A percentile compares a stretch with the other conserved stretches of the same genome.
Evolutionary conservation across 129 eudicot species (phyloP).

Genomic region (Smallanthus sonchifolius): DNA sequence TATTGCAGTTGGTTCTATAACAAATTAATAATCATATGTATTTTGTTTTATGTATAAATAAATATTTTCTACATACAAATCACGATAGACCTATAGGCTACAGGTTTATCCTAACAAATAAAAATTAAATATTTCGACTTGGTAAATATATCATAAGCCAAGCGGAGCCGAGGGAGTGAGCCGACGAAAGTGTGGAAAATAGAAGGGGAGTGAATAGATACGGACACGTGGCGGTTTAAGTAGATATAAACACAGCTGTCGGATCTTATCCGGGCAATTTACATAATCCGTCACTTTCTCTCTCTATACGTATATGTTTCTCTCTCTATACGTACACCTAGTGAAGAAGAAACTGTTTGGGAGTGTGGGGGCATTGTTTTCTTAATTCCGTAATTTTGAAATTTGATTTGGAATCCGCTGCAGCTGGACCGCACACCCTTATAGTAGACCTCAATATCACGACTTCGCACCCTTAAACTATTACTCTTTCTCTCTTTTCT

Average conservation of each 20-base stretch:
- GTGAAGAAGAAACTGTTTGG: slow-evolving; percentile 14
- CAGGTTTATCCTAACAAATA: too few species aligned
- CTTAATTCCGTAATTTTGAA: slow-evolving; percentile 11
- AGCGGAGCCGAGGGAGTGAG: neutral
- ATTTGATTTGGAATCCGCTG: slow-evolving; percentile 29
- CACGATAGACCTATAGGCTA: too few species aligned
- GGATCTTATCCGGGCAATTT: slow-evolving; percentile 27
- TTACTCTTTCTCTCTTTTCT: neutral
- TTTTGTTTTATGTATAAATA: too few species aligned
- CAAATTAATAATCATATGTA: too few species aligned
- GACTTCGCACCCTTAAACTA: neutral
- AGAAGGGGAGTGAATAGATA: too few species aligned
- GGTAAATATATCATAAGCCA: neutral
- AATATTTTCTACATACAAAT: too few species aligned
- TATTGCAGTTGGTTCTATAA: too few species aligned
- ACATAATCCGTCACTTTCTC: slow-evolving; percentile 27
- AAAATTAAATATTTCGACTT: too few species aligned
- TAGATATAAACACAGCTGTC: slow-evolving; percentile 17
- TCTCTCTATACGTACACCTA: slow-evolving; percentile 11
- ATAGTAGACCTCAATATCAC: slow-evolving; percentile 11
- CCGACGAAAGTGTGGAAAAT: neutral
- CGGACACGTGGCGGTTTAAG: slow-evolving; percentile 13
- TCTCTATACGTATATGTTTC: slow-evolving; percentile 2
- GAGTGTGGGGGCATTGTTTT: slow-evolving; percentile 14
- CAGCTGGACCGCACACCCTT: slow-evolving; percentile 34